phyloP scores from a whole-genome alignment of 495 filamentous ascomycete genomes.

The Durotheca rogersii region DNA sequence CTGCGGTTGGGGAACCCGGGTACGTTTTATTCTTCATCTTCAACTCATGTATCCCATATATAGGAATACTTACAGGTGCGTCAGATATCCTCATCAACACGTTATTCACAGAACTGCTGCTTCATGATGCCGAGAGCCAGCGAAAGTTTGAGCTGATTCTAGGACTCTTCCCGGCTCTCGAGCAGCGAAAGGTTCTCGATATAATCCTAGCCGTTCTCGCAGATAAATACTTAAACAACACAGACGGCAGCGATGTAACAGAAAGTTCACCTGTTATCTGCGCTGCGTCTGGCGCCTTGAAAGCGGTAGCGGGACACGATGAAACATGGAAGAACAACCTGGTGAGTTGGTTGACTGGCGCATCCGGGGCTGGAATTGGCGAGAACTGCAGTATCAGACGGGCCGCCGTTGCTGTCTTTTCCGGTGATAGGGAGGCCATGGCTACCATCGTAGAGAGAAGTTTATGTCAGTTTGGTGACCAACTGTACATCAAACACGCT shows the following conservation, averaged over 20 bases:
- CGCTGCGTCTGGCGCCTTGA: conserved; percentile 50
- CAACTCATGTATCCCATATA: too few relatives aligned
- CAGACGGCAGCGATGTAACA: conserved; percentile 34
- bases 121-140: conserved; percentile 37
- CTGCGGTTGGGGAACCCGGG: conserved; percentile 74
- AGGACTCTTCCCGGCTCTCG: conserved; percentile 49
- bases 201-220: conserved; percentile 61
- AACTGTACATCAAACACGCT: conserved; percentile 81
- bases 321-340: conserved; percentile 52
- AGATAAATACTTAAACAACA: conserved; percentile 49
- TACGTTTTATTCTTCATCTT: conserved; percentile 38
- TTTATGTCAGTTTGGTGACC: conserved; percentile 76
- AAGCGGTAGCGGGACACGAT: conserved; percentile 37
- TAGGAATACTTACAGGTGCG: conserved; percentile 13
- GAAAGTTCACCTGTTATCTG: conserved; percentile 43
- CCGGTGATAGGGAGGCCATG: conserved; percentile 54
- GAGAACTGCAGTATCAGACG: conserved; percentile 62
- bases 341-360: conserved; percentile 66
- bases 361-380: conserved; percentile 65
- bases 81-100: conserved; percentile 58
- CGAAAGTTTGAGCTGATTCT: conserved; percentile 47
- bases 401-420: conserved; percentile 62
- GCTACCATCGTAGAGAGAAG: conserved; percentile 62
- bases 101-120: conserved; percentile 48
- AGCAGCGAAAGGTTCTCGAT: conserved; percentile 61